These are phyloP conservation scores for Aspergillus avenaceus DNA, from an alignment of 495 filamentous ascomycete genomes.

Conservation along the genomic window DNA sequence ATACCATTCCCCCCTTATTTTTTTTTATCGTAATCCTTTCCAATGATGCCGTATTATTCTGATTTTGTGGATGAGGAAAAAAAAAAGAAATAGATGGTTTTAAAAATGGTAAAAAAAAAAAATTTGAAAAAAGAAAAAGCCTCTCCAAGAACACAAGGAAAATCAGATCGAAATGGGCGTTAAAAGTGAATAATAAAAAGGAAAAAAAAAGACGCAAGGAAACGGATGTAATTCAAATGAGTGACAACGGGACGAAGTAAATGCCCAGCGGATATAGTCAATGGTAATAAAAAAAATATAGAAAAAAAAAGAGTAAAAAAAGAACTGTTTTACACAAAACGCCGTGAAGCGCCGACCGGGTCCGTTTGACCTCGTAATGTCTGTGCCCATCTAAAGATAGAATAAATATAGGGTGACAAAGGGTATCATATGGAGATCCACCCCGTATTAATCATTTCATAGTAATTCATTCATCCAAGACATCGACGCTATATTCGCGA, in stretches of 20 bases:
- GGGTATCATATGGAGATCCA: constrained; percentile 22
- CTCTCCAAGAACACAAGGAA: constrained; percentile 9
- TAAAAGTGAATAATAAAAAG: too few relatives aligned
- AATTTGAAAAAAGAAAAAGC: constrained; percentile 10
- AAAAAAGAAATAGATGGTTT: constrained; percentile 6
- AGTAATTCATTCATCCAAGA: constrained; percentile 30
- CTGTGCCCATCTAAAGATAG: constrained; percentile 20
- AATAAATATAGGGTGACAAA: constrained; percentile 16
- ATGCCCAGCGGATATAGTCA: constrained; percentile 13
- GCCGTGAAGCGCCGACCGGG: constrained; percentile 27
- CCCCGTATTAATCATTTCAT: constrained; percentile 12
- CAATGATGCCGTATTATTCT: constrained; percentile 18
- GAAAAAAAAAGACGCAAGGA: constrained; percentile 6
- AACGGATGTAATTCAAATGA: constrained; percentile 10
- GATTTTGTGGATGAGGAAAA: too few relatives aligned
- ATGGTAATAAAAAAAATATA: constrained; percentile 10
- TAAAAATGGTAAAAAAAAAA: neutral
- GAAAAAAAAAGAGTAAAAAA: constrained; percentile 8
- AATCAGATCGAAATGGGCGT: too few relatives aligned
- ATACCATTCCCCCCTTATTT: too few relatives aligned
- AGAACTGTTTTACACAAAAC: constrained; percentile 32
- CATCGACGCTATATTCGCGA: constrained; percentile 34
- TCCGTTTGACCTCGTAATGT: constrained; percentile 17
- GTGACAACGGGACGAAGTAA: constrained; percentile 25
- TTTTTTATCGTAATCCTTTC: constrained; percentile 10